Percentiles rank a stretch among this genome's conserved stretches.
These are phyloP conservation scores for Porphyrellus sp. DNA, from an alignment of 1,284 basidiomycete species.

Conservation along the genomic window DNA sequence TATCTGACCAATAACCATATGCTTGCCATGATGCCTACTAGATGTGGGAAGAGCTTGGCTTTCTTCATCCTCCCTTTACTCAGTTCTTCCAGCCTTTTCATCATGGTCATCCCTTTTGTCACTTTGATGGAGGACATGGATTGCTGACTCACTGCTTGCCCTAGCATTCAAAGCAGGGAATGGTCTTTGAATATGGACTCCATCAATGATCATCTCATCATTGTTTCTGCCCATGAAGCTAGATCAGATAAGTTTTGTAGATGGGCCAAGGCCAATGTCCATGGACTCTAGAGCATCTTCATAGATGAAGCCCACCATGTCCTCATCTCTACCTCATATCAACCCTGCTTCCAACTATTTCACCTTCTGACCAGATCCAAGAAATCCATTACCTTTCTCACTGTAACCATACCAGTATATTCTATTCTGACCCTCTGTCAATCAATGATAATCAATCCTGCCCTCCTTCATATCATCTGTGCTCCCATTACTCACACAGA, in stretches of 20 bases:
- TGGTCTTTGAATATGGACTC: neutral
- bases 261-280: neutral
- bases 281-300: constrained; percentile 7
- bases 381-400: constrained; percentile 21
- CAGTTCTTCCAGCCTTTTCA: neutral
- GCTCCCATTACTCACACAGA: neutral
- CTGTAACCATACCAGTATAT: constrained; percentile 12
- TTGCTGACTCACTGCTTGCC: neutral
- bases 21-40: neutral
- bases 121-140: neutral
- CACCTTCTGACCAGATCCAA: constrained; percentile 7
- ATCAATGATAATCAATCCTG: constrained; percentile 1
- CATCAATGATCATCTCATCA: neutral
- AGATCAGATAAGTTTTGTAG: neutral
- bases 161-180: neutral
- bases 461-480: neutral
- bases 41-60: neutral
- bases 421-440: constrained; percentile 6
- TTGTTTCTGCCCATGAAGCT: constrained; percentile 13
- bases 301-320: constrained; percentile 28
- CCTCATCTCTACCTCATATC: constrained; percentile 9
- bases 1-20: neutral
- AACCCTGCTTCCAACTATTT: constrained; percentile 20
- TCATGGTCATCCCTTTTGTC: neutral
- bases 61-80: neutral